Evolutionary conservation across 2,329 filamentous ascomycete genomes (phyloP).

Genomic region (Botrytis tulipae): DNA sequence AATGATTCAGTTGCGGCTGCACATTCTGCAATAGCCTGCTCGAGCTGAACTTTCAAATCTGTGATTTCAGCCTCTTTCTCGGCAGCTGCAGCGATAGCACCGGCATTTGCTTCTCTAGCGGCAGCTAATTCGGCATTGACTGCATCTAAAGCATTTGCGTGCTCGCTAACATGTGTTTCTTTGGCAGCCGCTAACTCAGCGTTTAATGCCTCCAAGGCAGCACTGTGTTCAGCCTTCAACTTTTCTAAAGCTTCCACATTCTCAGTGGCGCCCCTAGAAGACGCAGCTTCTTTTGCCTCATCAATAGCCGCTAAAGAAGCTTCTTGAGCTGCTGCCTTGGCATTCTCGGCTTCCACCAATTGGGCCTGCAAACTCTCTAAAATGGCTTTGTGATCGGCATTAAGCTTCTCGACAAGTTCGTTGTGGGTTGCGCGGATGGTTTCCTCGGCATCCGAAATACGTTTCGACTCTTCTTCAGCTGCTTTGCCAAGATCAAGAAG

Average conservation of each 20-base stretch:
- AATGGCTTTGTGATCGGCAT: slow-evolving; percentile 32
- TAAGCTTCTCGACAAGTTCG: slow-evolving; percentile 46
- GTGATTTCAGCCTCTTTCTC: slow-evolving; percentile 39
- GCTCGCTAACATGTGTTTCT: slow-evolving; percentile 43
- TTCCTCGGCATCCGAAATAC: slow-evolving; percentile 43
- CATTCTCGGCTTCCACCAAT: slow-evolving; percentile 33
- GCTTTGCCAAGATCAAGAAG: slow-evolving; percentile 54
- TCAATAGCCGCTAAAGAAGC: slow-evolving; percentile 36
- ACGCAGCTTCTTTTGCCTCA: slow-evolving; percentile 34
- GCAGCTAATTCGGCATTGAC: slow-evolving; percentile 45
- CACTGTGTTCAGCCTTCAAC: slow-evolving; percentile 41
- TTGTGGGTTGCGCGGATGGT: slow-evolving; percentile 45
- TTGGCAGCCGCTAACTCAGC: slow-evolving; percentile 49
- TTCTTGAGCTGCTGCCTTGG: slow-evolving; percentile 30
- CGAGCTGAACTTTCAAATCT: slow-evolving; percentile 44
- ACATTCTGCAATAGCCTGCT: slow-evolving; percentile 36
- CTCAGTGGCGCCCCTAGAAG: slow-evolving; percentile 32
- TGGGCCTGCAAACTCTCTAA: slow-evolving; percentile 33
- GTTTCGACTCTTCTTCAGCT: slow-evolving; percentile 44
- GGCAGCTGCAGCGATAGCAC: slow-evolving; percentile 36
- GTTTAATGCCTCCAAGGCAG: slow-evolving; percentile 32
- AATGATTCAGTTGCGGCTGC: slow-evolving; percentile 33
- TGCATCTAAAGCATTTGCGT: slow-evolving; percentile 28
- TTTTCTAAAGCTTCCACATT: slow-evolving; percentile 44
- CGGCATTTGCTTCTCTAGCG: slow-evolving; percentile 48